These are phyloP conservation scores for Artemisia tridentata DNA, from an alignment of 129 eudicot species.

Conservation along the genomic window DNA sequence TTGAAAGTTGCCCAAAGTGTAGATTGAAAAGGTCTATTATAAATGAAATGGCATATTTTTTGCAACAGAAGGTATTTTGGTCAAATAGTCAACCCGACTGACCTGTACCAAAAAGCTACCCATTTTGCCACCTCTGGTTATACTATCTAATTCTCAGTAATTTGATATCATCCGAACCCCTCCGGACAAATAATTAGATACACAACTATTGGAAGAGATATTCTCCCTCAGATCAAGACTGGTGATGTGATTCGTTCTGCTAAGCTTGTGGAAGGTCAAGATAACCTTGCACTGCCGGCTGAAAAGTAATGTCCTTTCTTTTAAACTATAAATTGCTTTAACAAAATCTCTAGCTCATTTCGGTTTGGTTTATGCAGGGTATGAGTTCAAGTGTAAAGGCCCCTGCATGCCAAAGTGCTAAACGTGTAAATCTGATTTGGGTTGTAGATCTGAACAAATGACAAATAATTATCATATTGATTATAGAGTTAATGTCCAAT, in stretches of 20 bases:
- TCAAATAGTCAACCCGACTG: background rate
- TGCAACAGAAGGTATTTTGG: background rate
- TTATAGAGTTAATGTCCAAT: constrained; percentile 27
- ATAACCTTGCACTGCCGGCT: constrained; percentile 69
- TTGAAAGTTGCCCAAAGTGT: background rate
- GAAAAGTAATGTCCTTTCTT: constrained; percentile 36
- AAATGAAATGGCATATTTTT: background rate
- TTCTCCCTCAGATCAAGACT: constrained; percentile 75
- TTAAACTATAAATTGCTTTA: background rate
- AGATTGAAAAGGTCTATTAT: background rate
- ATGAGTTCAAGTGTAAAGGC: constrained; percentile 23
- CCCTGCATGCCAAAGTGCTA: constrained; percentile 9
- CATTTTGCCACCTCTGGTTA: background rate
- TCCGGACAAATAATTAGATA: constrained; percentile 41
- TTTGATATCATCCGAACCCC: background rate
- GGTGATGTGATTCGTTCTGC: constrained; percentile 88
- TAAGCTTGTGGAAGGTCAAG: constrained; percentile 85
- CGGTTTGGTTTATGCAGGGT: constrained; percentile 22
- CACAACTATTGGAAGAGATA: constrained; percentile 74
- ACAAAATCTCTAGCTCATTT: constrained; percentile 5
- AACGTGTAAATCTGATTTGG: background rate
- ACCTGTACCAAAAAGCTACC: background rate
- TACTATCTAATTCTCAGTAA: background rate
- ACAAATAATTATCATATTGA: constrained; percentile 2
- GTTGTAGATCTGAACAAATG: background rate